Base-by-base conservation (phyloP, 1,284 basidiomycete species). In the Takashimella koratensis region DNA sequence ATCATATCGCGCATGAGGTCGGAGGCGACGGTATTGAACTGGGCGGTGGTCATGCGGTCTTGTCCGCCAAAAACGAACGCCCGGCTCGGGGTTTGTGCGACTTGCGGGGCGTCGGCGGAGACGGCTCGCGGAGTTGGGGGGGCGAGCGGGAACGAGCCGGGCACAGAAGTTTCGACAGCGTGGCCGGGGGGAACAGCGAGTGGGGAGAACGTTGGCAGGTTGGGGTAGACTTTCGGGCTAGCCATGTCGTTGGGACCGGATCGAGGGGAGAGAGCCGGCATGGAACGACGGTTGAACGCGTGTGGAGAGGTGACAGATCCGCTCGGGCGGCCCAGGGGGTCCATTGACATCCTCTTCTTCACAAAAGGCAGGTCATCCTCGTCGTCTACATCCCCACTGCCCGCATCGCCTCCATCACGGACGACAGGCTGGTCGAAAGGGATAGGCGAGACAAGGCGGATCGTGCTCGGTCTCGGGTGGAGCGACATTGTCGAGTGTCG, bases 1-100 rank as follows among this genome's bases (percentile, higher is more conserved):
- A 72, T 67, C 67, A 75, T 72, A 51, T 75, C 67, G 44, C 52
- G 55, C 23, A 75, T 52, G 1, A 75, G 52, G 25, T 62, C 60
- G 43, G 65, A 52, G 6, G 66, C 70, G 4, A 67, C 66, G 8
- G 62, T 62, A 0, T 62, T 63, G 56, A 75, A 75, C 30, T 71
- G 56, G 2, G 52, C 53, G 36, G 64, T 64, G 20, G 60, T 62
- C 13, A 68, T 63, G 2, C 53, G 43, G 6, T 53, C 47, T 3
- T 30, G 41, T 0, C 58, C 40, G n/a, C 72, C 70, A 48, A 70
- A 71, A 19, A 65, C 56, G 22, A 66, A 58, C 20, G 53, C 57
- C 4, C 30, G 30, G 30, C 30, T 16, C 10, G 30, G 30, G 16
- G 30, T 36, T n/a, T n/a, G n/a, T n/a, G n/a, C n/a, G 25, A 21